phyloP scores from a whole-genome alignment of 208 protist genomes.

The Acanthamoeba rhysodes region DNA sequence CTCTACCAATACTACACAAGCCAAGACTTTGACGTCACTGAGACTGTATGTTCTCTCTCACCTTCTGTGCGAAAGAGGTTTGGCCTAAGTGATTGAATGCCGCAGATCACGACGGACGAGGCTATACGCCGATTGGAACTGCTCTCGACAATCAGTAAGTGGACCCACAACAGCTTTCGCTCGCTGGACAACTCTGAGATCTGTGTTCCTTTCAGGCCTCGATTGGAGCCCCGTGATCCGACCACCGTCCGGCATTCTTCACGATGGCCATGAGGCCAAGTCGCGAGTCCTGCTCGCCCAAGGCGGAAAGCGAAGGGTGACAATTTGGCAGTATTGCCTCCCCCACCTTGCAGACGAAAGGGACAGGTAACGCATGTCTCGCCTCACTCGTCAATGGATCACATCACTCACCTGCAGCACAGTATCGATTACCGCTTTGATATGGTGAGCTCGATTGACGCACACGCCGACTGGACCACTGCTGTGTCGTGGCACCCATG shows the following conservation, averaged over 20 bases:
- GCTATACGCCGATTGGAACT: slow-evolving; percentile 1
- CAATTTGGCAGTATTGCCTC: slow-evolving; percentile 20
- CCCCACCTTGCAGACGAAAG: neutral
- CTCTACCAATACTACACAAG: neutral
- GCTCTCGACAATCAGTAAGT: slow-evolving; percentile 32
- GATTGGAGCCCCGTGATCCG: slow-evolving; percentile 48
- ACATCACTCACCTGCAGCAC: neutral
- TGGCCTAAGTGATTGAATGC: neutral
- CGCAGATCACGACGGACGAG: neutral
- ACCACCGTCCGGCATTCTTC: neutral
- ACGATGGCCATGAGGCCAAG: neutral
- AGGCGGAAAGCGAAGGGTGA: slow-evolving; percentile 27
- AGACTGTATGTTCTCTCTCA: neutral
- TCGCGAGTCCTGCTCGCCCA: slow-evolving; percentile 11
- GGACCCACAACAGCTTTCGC: neutral
- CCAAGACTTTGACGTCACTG: neutral
- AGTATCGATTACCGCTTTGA: slow-evolving; percentile 14
- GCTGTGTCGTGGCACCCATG: slow-evolving; percentile 35
- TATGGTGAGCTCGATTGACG: neutral
- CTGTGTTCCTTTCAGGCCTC: neutral
- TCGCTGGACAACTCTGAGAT: neutral
- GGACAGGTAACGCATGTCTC: neutral
- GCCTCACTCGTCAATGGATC: neutral
- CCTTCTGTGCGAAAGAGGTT: neutral
- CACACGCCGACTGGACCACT: slow-evolving; percentile 16